These are phyloP conservation scores for Diplodia scrobiculata DNA, from an alignment of 2,329 filamentous ascomycete species.

Conservation along the genomic window DNA sequence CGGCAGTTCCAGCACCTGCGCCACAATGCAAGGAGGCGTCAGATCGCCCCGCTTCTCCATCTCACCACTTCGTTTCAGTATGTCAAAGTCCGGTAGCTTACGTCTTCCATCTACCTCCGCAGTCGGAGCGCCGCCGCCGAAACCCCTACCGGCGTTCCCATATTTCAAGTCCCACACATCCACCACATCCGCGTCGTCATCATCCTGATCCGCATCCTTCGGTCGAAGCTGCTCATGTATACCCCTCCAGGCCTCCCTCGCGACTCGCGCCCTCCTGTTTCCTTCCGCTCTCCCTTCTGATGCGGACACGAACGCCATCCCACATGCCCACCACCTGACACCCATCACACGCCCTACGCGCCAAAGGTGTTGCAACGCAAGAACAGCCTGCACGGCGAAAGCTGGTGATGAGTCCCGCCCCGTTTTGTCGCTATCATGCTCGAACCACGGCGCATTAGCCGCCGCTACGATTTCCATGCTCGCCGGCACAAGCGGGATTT, in stretches of 20 bases:
- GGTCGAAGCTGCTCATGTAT: constrained; percentile 35
- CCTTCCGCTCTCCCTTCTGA: constrained; percentile 29
- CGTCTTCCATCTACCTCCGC: constrained; percentile 35
- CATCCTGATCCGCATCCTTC: constrained; percentile 53
- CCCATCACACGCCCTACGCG: constrained; percentile 73
- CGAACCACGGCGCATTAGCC: constrained; percentile 30
- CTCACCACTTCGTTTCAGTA: constrained; percentile 14
- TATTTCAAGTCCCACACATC: constrained; percentile 70
- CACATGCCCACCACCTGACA: constrained; percentile 73
- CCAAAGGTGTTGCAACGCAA: constrained; percentile 88
- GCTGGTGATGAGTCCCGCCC: constrained; percentile 31
- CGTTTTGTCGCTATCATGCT: background rate
- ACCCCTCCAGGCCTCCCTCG: constrained; percentile 51
- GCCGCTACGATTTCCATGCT: constrained; percentile 65
- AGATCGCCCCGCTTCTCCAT: constrained; percentile 32
- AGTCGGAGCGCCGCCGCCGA: background rate
- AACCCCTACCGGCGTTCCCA: constrained; percentile 40
- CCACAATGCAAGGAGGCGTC: constrained; percentile 69
- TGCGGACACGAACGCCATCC: constrained; percentile 70
- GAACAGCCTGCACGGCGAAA: constrained; percentile 62
- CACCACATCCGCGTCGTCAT: constrained; percentile 50
- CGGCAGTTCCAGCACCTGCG: constrained; percentile 76
- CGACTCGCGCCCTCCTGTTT: constrained; percentile 41
- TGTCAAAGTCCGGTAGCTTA: constrained; percentile 49
- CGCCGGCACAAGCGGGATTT: constrained; percentile 83